Evolutionary conservation across 352 stramenopile species (phyloP), one percentile per base, ranked within the genome.

Genomic region (Phytophthora pistaciae): DNA sequence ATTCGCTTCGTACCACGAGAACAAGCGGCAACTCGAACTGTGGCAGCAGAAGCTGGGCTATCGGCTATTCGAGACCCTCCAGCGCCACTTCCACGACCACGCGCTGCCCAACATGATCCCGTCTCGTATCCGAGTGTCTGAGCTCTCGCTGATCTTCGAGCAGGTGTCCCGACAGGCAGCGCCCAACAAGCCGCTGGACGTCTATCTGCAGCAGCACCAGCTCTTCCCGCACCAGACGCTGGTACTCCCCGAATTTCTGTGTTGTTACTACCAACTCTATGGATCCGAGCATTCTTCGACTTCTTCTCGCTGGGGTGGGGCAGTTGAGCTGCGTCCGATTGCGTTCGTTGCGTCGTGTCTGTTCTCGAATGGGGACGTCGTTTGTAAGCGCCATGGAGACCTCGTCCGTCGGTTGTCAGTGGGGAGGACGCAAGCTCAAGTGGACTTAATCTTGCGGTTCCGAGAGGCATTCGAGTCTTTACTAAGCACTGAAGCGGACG

Each of bases 181-280:
- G 3, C 78, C 80, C 10, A 78, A 79, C 38, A 90, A 93, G 56
- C 82, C 80, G 0, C 23, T 93, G 4, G 78, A 83, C 18, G 74
- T 93, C 1, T 90, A 91, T 16, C 49, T 93, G 14, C 76, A 89
- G 44, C 80, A 92, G 18, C 75, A 90, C 21, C 64, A 82, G 1
- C 50, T 93, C 5, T 74, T 74, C 2, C 59, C 74, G 0, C 83
- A 91, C 42, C 70, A 89, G 1, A 90, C 82, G 13, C 60, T 91
- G n/a, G 31, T 84, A 5, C 56, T 93, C 0, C 60, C 85, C 0
- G 84, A 93, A 54, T 87, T 91, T 60, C 55, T 93, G 25, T 93
- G 85, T 44, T 91, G 80, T 44, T 91, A 88, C 60, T 91, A 88
- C 25, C 80, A 93, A 53, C 73, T 92, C 0, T 91, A 91, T 55